Conservation (phyloP, 495 filamentous ascomycete genomes). For the Neurospora cerealis region DNA sequence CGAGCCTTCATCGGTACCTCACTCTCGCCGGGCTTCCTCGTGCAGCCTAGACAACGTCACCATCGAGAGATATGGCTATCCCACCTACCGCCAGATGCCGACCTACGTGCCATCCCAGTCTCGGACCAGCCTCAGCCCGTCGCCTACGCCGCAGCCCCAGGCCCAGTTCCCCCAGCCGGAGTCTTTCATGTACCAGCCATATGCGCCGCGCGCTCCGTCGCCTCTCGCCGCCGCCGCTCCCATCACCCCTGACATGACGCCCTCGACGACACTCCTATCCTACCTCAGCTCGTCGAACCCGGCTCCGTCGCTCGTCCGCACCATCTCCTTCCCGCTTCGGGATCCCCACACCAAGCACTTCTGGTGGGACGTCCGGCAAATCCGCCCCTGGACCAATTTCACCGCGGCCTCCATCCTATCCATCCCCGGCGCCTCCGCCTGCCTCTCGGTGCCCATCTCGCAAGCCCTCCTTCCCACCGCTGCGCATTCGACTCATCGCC, state of each 20-base stretch:
- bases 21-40: conserved; percentile 55
- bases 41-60: conserved; percentile 58
- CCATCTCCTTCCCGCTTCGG: conserved; percentile 57
- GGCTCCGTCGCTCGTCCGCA: conserved; percentile 70
- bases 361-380: conserved; percentile 90
- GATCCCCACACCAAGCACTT: conserved; percentile 69
- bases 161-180: conserved; percentile 27
- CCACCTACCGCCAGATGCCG: conserved; percentile 71
- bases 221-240: conserved; percentile 34
- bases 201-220: conserved; percentile 38
- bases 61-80: conserved; percentile 63
- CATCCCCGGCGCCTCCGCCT: conserved; percentile 59
- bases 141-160: conserved; percentile 21
- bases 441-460: conserved; percentile 63
- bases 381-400: conserved; percentile 74
- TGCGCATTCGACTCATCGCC: conserved; percentile 34
- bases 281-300: conserved; percentile 74
- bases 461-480: conserved; percentile 53
- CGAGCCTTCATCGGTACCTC: conserved; percentile 30
- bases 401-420: conserved; percentile 58
- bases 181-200: conserved; percentile 35
- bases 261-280: conserved; percentile 61
- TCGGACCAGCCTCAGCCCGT: conserved; percentile 21
- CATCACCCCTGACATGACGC: conserved; percentile 28
- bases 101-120: conserved; percentile 46